Percentiles rank a stretch among this genome's conserved stretches.
phyloP scores from a whole-genome alignment of 495 filamentous ascomycete species.

The Oidiodendron maius region DNA sequence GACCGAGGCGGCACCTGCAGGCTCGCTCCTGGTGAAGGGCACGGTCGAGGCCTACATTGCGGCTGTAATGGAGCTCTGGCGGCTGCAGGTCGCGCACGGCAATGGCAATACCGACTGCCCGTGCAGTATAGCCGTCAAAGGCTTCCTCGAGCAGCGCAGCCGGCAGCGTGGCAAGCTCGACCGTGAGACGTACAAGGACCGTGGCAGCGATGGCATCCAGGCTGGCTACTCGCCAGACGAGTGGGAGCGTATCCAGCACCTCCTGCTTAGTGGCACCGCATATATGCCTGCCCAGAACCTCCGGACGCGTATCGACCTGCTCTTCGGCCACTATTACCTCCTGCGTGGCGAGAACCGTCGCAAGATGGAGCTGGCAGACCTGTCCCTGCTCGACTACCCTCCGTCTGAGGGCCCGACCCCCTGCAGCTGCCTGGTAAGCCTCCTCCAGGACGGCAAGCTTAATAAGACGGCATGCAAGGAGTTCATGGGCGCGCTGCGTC shows the following conservation, averaged over 20 bases:
- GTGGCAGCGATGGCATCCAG: neutral
- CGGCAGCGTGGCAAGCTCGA: neutral
- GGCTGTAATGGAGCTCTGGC: slow-evolving; percentile 1
- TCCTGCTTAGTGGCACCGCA: neutral
- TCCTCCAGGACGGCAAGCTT: neutral
- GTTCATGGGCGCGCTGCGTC: neutral
- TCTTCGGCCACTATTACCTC: slow-evolving; percentile 2
- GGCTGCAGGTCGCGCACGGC: neutral
- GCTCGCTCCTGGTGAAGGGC: neutral
- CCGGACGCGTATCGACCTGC: neutral
- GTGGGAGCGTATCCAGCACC: neutral
- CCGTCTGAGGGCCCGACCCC: neutral
- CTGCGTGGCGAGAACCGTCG: neutral
- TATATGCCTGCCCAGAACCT: neutral
- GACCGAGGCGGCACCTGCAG: neutral
- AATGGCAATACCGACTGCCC: neutral
- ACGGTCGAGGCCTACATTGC: neutral
- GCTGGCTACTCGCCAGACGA: neutral
- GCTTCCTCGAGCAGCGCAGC: slow-evolving; percentile 1
- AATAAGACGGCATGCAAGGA: slow-evolving; percentile 4
- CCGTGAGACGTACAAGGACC: neutral
- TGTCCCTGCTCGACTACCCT: neutral
- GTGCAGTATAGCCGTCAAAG: neutral
- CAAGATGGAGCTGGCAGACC: slow-evolving; percentile 1
- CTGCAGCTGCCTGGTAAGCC: neutral